phyloP scores from a whole-genome alignment of 192 early-diverging fungal genomes.

The Nowakowskiella sp. region DNA sequence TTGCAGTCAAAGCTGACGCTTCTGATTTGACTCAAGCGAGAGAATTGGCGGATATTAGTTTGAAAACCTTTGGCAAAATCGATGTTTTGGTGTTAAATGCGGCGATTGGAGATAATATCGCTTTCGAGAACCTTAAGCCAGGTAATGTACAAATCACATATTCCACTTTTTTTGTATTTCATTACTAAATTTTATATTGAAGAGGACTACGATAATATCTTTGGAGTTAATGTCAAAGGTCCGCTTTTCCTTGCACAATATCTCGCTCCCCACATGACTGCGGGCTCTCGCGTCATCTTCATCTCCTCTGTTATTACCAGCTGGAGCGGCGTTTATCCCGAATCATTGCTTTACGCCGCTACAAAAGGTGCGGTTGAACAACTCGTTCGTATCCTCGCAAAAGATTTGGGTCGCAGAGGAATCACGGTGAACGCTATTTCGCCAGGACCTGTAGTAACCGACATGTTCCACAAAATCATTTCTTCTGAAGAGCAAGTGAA shows the following conservation, averaged over 20 bases:
- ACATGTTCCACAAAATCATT: conserved; percentile 8
- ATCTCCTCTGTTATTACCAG: conserved; percentile 21
- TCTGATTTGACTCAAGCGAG: conserved; percentile 12
- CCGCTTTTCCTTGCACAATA: conserved; percentile 16
- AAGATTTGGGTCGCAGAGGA: conserved; percentile 9
- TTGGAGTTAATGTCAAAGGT: conserved; percentile 23
- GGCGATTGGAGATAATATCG: conserved; percentile 12
- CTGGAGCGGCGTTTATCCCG: conserved; percentile 4
- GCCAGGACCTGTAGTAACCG: conserved; percentile 18
- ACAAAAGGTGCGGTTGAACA: conserved; percentile 21
- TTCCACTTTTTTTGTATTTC: too few relatives aligned
- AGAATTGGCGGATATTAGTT: conserved; percentile 7
- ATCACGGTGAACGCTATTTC: conserved; percentile 16
- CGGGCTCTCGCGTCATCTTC: conserved; percentile 20
- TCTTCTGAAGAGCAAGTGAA: conserved; percentile 15
- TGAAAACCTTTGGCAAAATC: conserved; percentile 16
- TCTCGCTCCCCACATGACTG: conserved; percentile 22
- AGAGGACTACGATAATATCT: conserved; percentile 16
- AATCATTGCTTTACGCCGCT: conserved; percentile 17
- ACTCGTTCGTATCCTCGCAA: conserved; percentile 14
- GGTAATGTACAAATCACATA: too few relatives aligned
- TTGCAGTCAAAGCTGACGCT: conserved; percentile 32
- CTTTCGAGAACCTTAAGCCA: conserved; percentile 19
- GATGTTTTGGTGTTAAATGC: conserved; percentile 35
- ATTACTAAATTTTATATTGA: too few relatives aligned